phyloP scores from a whole-genome alignment of 2,329 filamentous ascomycete species.

The Pyrenochaeta sp. region DNA sequence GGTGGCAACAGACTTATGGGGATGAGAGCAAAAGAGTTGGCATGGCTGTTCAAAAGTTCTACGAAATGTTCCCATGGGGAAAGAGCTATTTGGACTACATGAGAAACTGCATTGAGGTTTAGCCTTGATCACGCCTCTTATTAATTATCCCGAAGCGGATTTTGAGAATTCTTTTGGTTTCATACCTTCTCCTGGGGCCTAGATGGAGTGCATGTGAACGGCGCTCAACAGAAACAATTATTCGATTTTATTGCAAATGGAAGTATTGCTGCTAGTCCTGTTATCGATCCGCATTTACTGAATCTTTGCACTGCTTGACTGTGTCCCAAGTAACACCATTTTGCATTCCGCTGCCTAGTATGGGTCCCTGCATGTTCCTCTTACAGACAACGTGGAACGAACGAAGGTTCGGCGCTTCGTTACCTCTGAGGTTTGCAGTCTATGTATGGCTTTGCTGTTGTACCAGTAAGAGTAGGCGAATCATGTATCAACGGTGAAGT shows the following conservation, averaged over 20 bases:
- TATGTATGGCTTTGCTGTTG: no score
- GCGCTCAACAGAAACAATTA: slow-evolving; percentile 39
- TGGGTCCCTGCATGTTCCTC: slow-evolving; percentile 10
- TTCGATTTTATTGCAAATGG: slow-evolving; percentile 10
- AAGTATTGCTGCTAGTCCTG: neutral
- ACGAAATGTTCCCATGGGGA: slow-evolving; percentile 11
- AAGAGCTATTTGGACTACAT: slow-evolving; percentile 10
- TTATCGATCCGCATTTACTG: no score
- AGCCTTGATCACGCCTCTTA: slow-evolving; percentile 7
- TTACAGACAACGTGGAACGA: slow-evolving; percentile 39
- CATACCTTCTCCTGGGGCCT: slow-evolving; percentile 20
- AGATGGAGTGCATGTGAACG: slow-evolving; percentile 37
- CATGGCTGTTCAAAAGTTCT: slow-evolving; percentile 7
- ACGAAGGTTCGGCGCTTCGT: slow-evolving; percentile 22
- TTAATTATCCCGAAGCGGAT: slow-evolving; percentile 8
- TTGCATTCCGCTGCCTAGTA: neutral
- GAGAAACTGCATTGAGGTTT: slow-evolving; percentile 11
- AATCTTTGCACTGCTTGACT: neutral
- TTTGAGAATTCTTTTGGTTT: slow-evolving; percentile 19
- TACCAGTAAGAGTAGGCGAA: neutral
- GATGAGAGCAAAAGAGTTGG: slow-evolving; percentile 11
- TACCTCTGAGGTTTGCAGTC: slow-evolving; percentile 20
- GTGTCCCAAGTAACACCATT: no score
- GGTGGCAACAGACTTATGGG: slow-evolving; percentile 5
- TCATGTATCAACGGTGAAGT: slow-evolving; percentile 9